Evolutionary conservation across 345 rosid species (phyloP).

Genomic region (Microcos paniculata): DNA sequence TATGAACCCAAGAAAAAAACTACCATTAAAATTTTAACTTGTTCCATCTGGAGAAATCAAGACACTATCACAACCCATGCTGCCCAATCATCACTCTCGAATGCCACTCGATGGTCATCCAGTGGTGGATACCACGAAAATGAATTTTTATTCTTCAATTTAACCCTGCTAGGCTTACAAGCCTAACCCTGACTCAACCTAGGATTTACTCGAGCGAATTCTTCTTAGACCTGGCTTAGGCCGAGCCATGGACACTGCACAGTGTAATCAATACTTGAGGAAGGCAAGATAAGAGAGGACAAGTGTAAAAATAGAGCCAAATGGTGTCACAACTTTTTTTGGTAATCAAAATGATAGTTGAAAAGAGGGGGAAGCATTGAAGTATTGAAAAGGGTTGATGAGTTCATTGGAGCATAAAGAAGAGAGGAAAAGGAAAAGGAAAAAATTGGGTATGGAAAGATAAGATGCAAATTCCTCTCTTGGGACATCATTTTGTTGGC

Average conservation of each 20-base stretch:
- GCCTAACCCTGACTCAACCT: no score
- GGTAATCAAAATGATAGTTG: slow-evolving; percentile 42
- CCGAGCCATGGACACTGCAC: neutral
- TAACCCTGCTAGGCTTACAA: no score
- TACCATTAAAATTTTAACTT: neutral
- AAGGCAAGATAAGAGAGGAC: slow-evolving; percentile 17
- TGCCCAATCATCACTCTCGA: slow-evolving; percentile 26
- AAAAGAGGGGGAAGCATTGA: neutral
- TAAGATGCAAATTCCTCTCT: slow-evolving; percentile 53
- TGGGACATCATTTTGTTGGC: slow-evolving; percentile 80
- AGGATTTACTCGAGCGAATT: no score
- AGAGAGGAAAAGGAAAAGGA: slow-evolving; percentile 4
- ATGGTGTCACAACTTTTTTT: slow-evolving; percentile 51
- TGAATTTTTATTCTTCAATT: neutral
- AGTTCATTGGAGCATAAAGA: slow-evolving; percentile 28
- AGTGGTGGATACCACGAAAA: neutral
- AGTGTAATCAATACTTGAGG: neutral
- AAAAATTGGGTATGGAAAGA: slow-evolving; percentile 33
- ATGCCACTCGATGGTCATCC: slow-evolving; percentile 22
- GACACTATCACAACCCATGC: slow-evolving; percentile 9
- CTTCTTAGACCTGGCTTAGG: no score
- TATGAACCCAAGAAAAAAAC: slow-evolving; percentile 15
- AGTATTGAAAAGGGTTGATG: slow-evolving; percentile 10
- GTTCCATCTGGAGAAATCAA: neutral
- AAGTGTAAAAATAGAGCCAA: slow-evolving; percentile 21